These are phyloP conservation scores for Parasarocladium wereldwijsianum DNA, from an alignment of 2,329 filamentous ascomycete species.

Conservation along the genomic window DNA sequence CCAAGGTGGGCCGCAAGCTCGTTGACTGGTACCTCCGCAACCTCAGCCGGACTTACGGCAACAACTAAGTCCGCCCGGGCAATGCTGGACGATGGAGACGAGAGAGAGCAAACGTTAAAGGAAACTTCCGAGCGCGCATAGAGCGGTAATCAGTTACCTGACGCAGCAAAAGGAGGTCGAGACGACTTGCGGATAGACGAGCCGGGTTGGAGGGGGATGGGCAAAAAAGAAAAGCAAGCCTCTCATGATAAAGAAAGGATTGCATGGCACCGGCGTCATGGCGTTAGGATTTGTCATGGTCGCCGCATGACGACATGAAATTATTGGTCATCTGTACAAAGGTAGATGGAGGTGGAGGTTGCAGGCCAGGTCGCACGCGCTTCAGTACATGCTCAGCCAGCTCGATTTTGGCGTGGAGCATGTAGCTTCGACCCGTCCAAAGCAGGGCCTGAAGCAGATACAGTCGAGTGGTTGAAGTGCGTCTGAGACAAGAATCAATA, in stretches of 20 bases:
- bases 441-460: no score
- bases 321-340: no score
- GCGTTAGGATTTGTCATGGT: conserved; percentile 25
- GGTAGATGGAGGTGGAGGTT: no score
- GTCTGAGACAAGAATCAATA: no score
- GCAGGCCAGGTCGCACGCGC: no score
- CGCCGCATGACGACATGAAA: no score
- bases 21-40: conserved; percentile 99
- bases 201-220: conserved; percentile 1
- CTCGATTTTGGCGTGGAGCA: no score
- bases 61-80: conserved; percentile 33
- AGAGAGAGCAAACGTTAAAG: conserved; percentile 5
- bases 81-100: conserved; percentile 3
- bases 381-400: no score
- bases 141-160: no score
- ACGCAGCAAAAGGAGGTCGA: conserved; percentile 1
- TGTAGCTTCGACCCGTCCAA: no score
- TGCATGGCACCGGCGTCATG: conserved; percentile 27
- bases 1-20: conserved; percentile 91
- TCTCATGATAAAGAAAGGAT: conserved; percentile 8
- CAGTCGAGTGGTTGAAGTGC: no score
- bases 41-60: conserved; percentile 86
- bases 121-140: neutral
- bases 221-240: conserved; percentile 9
- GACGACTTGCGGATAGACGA: conserved; percentile 2